Evolutionary conservation across 2,329 filamentous ascomycete genomes (phyloP).

Genomic region (Aspergillus sp.): DNA sequence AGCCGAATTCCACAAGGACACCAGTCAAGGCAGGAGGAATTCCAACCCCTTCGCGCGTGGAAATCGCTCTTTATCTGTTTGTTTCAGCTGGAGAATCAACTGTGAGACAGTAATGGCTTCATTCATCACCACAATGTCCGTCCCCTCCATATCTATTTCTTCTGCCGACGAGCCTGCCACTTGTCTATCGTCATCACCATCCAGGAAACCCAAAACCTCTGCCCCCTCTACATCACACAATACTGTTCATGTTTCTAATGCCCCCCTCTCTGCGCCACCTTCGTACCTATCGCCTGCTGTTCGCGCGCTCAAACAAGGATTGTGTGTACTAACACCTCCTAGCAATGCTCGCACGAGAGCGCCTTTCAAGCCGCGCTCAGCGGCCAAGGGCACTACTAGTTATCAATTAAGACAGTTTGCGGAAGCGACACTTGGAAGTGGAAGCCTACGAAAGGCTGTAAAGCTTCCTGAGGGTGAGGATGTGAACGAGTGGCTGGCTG

Average conservation of each 20-base stretch:
- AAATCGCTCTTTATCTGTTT: conserved; percentile 4
- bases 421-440: conserved; percentile 91
- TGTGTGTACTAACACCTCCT: conserved; percentile 41
- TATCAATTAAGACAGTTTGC: conserved; percentile 98
- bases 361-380: conserved; percentile 84
- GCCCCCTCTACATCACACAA: conserved; percentile 29
- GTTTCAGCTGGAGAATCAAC: not conserved
- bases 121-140: conserved; percentile 80
- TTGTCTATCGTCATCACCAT: conserved; percentile 19
- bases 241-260: conserved; percentile 32
- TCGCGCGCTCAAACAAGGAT: conserved; percentile 38
- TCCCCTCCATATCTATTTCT: conserved; percentile 44
- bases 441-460: conserved; percentile 92
- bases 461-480: conserved; percentile 97
- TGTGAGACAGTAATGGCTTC: conserved; percentile 59
- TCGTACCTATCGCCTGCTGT: conserved; percentile 38
- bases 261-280: conserved; percentile 30
- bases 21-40: conserved; percentile 8
- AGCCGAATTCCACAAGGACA: conserved; percentile 1
- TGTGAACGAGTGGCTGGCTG: conserved; percentile 95
- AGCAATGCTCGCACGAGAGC: conserved; percentile 86
- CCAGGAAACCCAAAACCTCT: conserved; percentile 19
- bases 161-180: conserved; percentile 27
- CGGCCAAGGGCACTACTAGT: conserved; percentile 81
- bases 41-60: not conserved